Conservation (phyloP, 2,329 filamentous ascomycete species). For the Penicillium rolfsii region DNA sequence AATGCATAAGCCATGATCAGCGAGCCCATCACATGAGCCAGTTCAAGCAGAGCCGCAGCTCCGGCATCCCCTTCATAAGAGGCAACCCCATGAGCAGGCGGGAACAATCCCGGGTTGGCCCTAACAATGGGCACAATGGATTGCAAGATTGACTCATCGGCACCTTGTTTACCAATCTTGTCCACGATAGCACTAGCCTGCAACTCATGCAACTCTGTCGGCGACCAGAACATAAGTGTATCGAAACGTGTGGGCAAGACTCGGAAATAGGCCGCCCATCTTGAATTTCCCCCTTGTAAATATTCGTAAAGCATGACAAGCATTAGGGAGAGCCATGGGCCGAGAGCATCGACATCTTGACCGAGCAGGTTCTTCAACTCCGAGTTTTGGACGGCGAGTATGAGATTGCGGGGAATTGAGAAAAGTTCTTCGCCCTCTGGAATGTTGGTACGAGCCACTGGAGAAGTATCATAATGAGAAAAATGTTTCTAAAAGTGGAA, state of each 20-base stretch:
- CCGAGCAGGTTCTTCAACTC: conserved; percentile 63
- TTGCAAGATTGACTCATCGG: conserved; percentile 69
- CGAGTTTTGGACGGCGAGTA: conserved; percentile 76
- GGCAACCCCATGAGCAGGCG: conserved; percentile 42
- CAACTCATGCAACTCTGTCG: conserved; percentile 69
- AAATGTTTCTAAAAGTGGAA: conserved; percentile 20
- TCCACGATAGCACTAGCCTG: conserved; percentile 75
- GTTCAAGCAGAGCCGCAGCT: conserved; percentile 53
- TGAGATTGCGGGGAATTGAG: conserved; percentile 70
- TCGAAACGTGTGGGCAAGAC: conserved; percentile 74
- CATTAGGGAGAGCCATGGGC: conserved; percentile 65
- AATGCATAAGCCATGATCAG: conserved; percentile 94
- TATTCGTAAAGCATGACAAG: conserved; percentile 80
- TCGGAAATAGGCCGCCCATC: conserved; percentile 77
- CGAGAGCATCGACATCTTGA: conserved; percentile 55
- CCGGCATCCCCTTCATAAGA: conserved; percentile 46
- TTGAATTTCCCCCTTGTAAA: conserved; percentile 61
- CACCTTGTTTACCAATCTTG: conserved; percentile 75
- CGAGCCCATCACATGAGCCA: conserved; percentile 80
- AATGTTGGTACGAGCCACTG: conserved; percentile 74
- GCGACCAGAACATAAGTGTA: conserved; percentile 88
- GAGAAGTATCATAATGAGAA: conserved; percentile 27
- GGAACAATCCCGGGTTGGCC: conserved; percentile 48
- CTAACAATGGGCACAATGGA: conserved; percentile 58
- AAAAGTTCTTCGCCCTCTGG: conserved; percentile 76